Conservation (phyloP, 352 stramenopile genomes). For the Globisporangium carolinianum region DNA sequence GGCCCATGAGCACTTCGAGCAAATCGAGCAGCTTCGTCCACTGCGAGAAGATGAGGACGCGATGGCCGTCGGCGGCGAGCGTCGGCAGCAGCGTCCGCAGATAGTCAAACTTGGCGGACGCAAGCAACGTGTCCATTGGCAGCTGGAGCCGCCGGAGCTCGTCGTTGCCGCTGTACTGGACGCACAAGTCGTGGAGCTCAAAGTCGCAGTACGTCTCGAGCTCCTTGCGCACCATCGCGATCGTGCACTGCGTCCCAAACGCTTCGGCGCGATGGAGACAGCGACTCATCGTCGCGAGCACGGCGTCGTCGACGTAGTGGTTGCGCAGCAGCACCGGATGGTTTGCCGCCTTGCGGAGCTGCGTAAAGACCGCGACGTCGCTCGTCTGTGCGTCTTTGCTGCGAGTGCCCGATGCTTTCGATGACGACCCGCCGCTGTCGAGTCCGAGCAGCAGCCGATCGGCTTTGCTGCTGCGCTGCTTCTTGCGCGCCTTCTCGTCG, state of each 20-base stretch:
- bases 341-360: slow-evolving; percentile 96
- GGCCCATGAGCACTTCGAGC: slow-evolving; percentile 81
- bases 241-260: slow-evolving; percentile 79
- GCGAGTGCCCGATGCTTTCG: slow-evolving; percentile 6
- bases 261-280: slow-evolving; percentile 75
- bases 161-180: slow-evolving; percentile 79
- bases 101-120: slow-evolving; percentile 92
- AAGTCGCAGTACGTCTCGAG: slow-evolving; percentile 94
- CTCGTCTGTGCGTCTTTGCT: slow-evolving; percentile 12
- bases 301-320: slow-evolving; percentile 63
- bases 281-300: slow-evolving; percentile 75
- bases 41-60: slow-evolving; percentile 96
- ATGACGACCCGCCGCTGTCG: background rate
- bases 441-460: slow-evolving; percentile 34
- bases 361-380: slow-evolving; percentile 88
- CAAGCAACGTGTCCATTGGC: slow-evolving; percentile 82
- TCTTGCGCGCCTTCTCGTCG: slow-evolving; percentile 51
- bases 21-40: slow-evolving; percentile 95
- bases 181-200: slow-evolving; percentile 91
- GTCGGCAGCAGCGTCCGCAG: slow-evolving; percentile 87
- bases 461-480: slow-evolving; percentile 38
- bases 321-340: slow-evolving; percentile 93
- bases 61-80: slow-evolving; percentile 82
- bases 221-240: slow-evolving; percentile 87
- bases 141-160: slow-evolving; percentile 85